Percentiles rank a stretch among this genome's conserved stretches.
Evolutionary conservation across 2,329 filamentous ascomycete species (phyloP).

Genomic region (Celoporthe dispersa): DNA sequence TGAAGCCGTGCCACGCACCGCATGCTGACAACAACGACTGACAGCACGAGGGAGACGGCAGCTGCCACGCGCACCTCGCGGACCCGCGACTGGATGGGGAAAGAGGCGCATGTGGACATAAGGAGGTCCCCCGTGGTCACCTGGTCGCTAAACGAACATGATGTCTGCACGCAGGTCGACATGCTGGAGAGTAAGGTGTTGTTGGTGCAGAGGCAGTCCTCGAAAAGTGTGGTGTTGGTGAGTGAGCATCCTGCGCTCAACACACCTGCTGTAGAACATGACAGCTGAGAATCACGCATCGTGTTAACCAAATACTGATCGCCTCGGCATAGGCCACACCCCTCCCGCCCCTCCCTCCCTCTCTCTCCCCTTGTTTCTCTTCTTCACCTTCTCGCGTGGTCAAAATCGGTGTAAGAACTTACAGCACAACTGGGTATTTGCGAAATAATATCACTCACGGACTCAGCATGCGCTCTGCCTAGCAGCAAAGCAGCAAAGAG

Average conservation of each 20-base stretch:
- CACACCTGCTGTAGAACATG: not conserved
- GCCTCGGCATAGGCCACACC: no score
- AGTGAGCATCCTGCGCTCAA: not conserved
- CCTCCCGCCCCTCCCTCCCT: no score
- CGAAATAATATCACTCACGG: not conserved
- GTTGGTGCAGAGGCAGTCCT: slow-evolving; percentile 1
- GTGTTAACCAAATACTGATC: not conserved
- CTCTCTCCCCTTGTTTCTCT: no score
- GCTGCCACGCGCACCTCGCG: not conserved
- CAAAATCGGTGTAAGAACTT: not conserved
- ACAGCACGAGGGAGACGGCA: not conserved
- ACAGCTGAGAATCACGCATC: not conserved
- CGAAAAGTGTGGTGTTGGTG: not conserved
- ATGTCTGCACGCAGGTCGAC: slow-evolving; percentile 6
- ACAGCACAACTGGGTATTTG: not conserved
- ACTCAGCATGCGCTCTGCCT: not conserved
- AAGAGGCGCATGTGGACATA: not conserved
- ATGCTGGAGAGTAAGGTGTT: not conserved
- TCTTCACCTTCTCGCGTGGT: not conserved
- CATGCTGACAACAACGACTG: not conserved
- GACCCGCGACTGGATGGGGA: not conserved
- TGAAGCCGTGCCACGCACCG: not conserved
- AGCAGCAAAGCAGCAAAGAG: not conserved
- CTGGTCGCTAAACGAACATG: not conserved
- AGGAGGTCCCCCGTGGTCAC: not conserved